These are phyloP conservation scores for Isoetes engelmannii DNA, from an alignment of 83 land plant genomes.

Conservation along the genomic window DNA sequence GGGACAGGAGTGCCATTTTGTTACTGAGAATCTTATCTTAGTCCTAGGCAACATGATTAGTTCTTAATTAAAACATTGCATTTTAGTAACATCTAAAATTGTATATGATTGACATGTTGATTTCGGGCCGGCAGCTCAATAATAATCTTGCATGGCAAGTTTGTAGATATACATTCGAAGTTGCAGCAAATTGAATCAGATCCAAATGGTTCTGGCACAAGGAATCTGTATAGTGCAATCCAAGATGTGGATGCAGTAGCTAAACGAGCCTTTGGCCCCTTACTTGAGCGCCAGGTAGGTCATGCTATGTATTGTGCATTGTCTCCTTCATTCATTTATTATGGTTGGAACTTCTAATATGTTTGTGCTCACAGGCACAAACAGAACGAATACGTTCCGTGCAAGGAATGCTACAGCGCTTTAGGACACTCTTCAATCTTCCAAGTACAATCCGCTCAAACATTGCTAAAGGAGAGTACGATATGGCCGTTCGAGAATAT, in stretches of 20 bases:
- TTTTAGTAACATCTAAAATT: neutral
- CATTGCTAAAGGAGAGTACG: conserved; percentile 93
- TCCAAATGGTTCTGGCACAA: conserved; percentile 88
- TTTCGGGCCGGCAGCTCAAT: no score
- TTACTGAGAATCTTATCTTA: no score
- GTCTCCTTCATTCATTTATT: neutral
- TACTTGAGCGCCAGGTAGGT: conserved; percentile 92
- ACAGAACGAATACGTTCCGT: conserved; percentile 95
- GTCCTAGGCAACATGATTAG: no score
- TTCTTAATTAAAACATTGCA: neutral
- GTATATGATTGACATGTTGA: no score
- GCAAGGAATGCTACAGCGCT: conserved; percentile 98
- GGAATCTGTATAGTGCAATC: conserved; percentile 54
- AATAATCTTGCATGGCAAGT: neutral
- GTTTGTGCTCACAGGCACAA: conserved; percentile 57
- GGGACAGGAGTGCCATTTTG: no score
- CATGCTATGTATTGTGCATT: conserved; percentile 3
- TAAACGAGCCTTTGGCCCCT: conserved; percentile 83
- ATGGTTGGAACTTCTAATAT: conserved; percentile 2
- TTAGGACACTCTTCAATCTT: conserved; percentile 86
- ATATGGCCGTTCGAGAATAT: conserved; percentile 91
- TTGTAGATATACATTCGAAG: conserved; percentile 72
- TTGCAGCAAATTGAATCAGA: conserved; percentile 84
- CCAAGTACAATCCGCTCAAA: conserved; percentile 85
- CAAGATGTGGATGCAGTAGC: conserved; percentile 61